Conservation (phyloP, 2,329 filamentous ascomycete species). For the Annulohypoxylon truncatum region DNA sequence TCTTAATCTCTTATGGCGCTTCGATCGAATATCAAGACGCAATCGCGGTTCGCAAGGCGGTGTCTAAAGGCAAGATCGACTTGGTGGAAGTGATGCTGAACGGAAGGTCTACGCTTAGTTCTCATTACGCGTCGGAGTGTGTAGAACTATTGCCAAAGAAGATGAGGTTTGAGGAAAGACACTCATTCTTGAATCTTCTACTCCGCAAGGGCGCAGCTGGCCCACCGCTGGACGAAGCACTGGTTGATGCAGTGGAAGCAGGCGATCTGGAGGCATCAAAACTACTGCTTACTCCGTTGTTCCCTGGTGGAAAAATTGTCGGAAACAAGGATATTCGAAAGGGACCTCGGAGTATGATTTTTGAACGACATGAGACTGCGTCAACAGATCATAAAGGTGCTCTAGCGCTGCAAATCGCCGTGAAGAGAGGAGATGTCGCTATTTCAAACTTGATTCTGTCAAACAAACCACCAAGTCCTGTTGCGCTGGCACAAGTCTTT, state of each 20-base stretch:
- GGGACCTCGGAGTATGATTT: slow-evolving; percentile 50
- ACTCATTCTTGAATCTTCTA: slow-evolving; percentile 58
- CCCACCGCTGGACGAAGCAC: slow-evolving; percentile 58
- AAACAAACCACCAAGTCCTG: slow-evolving; percentile 57
- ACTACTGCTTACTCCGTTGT: slow-evolving; percentile 62
- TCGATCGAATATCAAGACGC: slow-evolving; percentile 67
- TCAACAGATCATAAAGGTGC: slow-evolving; percentile 65
- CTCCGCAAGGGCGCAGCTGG: slow-evolving; percentile 65
- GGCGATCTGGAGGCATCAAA: slow-evolving; percentile 61
- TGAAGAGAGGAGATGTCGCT: slow-evolving; percentile 57
- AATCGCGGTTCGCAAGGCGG: slow-evolving; percentile 60
- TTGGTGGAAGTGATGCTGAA: slow-evolving; percentile 61
- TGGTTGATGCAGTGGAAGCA: slow-evolving; percentile 62
- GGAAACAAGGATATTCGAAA: slow-evolving; percentile 46
- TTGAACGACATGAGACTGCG: slow-evolving; percentile 61
- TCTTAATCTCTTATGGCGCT: slow-evolving; percentile 65
- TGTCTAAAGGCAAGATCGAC: slow-evolving; percentile 59
- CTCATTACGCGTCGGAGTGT: slow-evolving; percentile 62
- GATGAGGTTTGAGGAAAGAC: slow-evolving; percentile 58
- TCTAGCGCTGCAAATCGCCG: slow-evolving; percentile 62
- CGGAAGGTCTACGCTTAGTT: slow-evolving; percentile 57
- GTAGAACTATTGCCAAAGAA: slow-evolving; percentile 62
- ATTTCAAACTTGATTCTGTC: slow-evolving; percentile 61
- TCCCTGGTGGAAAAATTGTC: slow-evolving; percentile 52
- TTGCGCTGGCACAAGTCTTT: slow-evolving; percentile 62